phyloP scores from a whole-genome alignment of 225 moss, liverwort and hornwort genomes.

The Sphagnum tenellum region DNA sequence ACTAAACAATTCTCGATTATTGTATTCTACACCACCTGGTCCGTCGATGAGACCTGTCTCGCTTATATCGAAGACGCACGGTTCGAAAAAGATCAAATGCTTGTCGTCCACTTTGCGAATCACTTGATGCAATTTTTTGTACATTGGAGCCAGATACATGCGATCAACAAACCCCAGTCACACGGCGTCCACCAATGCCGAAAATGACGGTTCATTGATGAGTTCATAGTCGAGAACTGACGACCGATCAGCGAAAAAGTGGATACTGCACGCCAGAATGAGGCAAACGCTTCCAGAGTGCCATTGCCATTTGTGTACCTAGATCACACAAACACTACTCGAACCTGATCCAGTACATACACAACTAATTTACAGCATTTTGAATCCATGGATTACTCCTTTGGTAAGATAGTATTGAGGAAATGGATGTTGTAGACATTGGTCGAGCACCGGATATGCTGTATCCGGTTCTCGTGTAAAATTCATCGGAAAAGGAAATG shows the following conservation, averaged over 20 bases:
- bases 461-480: conserved; percentile 25
- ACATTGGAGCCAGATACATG: conserved; percentile 55
- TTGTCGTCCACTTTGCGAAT: conserved; percentile 56
- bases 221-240: conserved; percentile 74
- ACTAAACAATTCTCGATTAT: conserved; percentile 72
- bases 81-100: conserved; percentile 65
- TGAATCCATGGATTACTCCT: conserved; percentile 72
- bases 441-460: conserved; percentile 52
- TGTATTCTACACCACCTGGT: conserved; percentile 51
- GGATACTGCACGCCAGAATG: too few relatives aligned
- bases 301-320: conserved; percentile 37
- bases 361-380: too few relatives aligned
- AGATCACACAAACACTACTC: conserved; percentile 28
- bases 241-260: too few relatives aligned
- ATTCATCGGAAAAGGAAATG: conserved; percentile 13
- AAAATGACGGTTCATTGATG: conserved; percentile 86
- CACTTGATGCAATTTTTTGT: conserved; percentile 58
- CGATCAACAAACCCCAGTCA: conserved; percentile 67
- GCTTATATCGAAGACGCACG: conserved; percentile 67
- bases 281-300: too few relatives aligned
- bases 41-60: conserved; percentile 49
- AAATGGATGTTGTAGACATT: conserved; percentile 59
- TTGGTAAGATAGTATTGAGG: conserved; percentile 76
- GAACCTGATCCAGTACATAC: conserved; percentile 65
- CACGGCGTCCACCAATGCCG: conserved; percentile 55